A percentile compares a stretch with the other conserved stretches of the same genome.
These are phyloP conservation scores for Carnegiea gigantea DNA, from an alignment of 179 eudicot genomes.

Conservation along the genomic window DNA sequence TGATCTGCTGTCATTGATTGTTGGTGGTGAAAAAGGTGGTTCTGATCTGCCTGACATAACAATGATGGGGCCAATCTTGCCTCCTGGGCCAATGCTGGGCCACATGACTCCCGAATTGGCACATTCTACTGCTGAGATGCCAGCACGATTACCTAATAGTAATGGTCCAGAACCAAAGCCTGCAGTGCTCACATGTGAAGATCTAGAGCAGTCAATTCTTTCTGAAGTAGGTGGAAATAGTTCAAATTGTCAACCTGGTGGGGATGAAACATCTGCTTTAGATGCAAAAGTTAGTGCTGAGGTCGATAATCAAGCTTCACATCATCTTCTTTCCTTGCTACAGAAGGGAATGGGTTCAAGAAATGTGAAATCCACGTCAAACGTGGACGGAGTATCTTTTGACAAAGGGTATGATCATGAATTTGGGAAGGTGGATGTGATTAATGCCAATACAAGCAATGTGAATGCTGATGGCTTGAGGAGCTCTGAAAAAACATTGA, in stretches of 20 bases:
- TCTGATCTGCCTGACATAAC: conserved; percentile 31
- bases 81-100: conserved; percentile 29
- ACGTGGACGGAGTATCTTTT: conserved; percentile 29
- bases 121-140: conserved; percentile 36
- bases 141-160: conserved; percentile 33
- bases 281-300: conserved; percentile 33
- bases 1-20: conserved; percentile 74
- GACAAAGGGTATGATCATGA: conserved; percentile 29
- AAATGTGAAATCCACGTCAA: conserved; percentile 19
- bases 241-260: conserved; percentile 32
- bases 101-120: conserved; percentile 27
- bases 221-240: conserved; percentile 55
- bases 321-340: conserved; percentile 77
- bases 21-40: conserved; percentile 60
- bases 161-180: conserved; percentile 46
- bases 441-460: conserved; percentile 28
- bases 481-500: conserved; percentile 45
- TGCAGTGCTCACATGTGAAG: conserved; percentile 85
- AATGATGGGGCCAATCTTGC: conserved; percentile 23
- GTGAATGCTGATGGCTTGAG: conserved; percentile 31
- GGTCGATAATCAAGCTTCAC: conserved; percentile 60
- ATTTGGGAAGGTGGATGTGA: conserved; percentile 23
- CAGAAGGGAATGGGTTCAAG: conserved; percentile 49
- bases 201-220: conserved; percentile 87
- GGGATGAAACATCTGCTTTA: conserved; percentile 27